A percentile compares a stretch with the other conserved stretches of the same genome.
Evolutionary conservation across 257 asterid species (phyloP).

Genomic region (Salvia splendens): DNA sequence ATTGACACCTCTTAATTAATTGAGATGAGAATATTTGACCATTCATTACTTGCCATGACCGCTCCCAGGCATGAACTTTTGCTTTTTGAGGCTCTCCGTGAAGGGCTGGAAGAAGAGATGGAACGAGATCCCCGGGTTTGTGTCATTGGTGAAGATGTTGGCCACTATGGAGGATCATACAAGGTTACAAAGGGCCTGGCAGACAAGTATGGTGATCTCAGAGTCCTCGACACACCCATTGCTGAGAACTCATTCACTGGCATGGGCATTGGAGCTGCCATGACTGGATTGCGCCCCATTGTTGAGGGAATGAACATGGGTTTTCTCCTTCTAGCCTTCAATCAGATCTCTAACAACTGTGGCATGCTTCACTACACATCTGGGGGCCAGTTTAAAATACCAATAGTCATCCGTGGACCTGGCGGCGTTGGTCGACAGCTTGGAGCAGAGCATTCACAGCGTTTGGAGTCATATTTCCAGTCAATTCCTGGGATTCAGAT

Average conservation of each 20-base stretch:
- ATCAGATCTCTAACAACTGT: conserved; percentile 86
- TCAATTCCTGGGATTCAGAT: conserved; percentile 84
- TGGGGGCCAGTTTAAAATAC: conserved; percentile 84
- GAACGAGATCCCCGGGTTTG: conserved; percentile 77
- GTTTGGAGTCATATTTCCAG: conserved; percentile 80
- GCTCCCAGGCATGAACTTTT: conserved; percentile 72
- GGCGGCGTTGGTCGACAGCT: conserved; percentile 97
- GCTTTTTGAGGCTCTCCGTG: conserved; percentile 83
- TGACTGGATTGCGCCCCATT: conserved; percentile 81
- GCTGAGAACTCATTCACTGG: conserved; percentile 91
- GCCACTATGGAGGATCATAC: conserved; percentile 91
- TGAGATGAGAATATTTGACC: conserved; percentile 8
- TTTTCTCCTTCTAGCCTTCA: conserved; percentile 78
- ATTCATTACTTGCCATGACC: conserved; percentile 1
- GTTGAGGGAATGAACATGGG: conserved; percentile 97
- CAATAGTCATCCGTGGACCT: conserved; percentile 82
- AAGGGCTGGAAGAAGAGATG: conserved; percentile 92
- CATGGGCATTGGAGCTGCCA: conserved; percentile 85
- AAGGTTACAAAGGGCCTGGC: conserved; percentile 79
- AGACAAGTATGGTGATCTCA: conserved; percentile 70
- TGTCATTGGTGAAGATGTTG: conserved; percentile 81
- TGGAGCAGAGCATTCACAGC: conserved; percentile 91
- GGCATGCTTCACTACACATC: conserved; percentile 94
- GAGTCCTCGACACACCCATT: conserved; percentile 87
- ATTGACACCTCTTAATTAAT: not conserved